Base-by-base conservation (phyloP, 1,284 basidiomycete species). In the Chalciporus piperatoides region DNA sequence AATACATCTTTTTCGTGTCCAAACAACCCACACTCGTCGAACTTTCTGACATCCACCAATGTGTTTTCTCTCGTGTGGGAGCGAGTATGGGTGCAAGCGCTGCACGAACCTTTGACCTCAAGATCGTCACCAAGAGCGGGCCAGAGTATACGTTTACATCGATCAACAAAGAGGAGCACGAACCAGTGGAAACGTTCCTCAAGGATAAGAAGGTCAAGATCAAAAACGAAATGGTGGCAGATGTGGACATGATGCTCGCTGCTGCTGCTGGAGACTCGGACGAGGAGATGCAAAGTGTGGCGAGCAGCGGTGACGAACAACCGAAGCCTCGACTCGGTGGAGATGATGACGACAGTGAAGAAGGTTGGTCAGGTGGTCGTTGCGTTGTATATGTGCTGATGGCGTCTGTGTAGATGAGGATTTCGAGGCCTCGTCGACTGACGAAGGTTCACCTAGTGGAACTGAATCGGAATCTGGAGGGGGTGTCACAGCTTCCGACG, bases 1-100 rank as follows among this genome's bases (percentile, higher is more conserved):
- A 97, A 80, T 92, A 90, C 67, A 79, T 99, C 44, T 92, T 99
- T 71, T 99, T 98, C 75, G 94, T 99, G 48, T 94, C 95, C 52
- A 99, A 98, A 71, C 89, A 94, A 62, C 95, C 97, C 1, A 86
- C 88, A 33, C 86, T 97, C 61, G 82, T 98, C 60, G 91, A 97
- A 58, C 86, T 97, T 57, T 82, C 84, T 49, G 93, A 98, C 62
- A 89, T 98, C 51, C 86, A 94, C 60, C 88, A 91, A 69, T 89
- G 92, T 53, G 80, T 93, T 44, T 97, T 99, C 76, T 95, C 94
- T 10, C 90, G 94, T 53, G 91, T 99, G 11, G 93, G 96, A n/a
- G 85, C 90, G 0, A 90, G 89, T 40, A 81, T 96, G 63, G 82
- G 80, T 2, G 81, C 83, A 8, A 83, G 86, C 10, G 90, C 91